A percentile compares a stretch with the other conserved stretches of the same genome.
phyloP scores from a whole-genome alignment of 225 moss, liverwort and hornwort species.

The Sphagnum contortum region DNA sequence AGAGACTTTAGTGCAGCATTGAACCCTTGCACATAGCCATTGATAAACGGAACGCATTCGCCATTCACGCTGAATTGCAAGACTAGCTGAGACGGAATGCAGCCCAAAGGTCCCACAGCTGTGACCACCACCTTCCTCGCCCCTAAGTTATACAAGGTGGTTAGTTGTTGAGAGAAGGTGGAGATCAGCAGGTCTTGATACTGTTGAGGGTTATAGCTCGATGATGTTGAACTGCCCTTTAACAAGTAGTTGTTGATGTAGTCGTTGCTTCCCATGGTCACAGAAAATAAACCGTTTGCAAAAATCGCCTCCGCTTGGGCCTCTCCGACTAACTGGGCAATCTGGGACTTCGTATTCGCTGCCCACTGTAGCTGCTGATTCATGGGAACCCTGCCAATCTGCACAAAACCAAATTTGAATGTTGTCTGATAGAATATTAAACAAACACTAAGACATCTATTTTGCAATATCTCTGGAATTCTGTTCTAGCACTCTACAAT shows the following conservation, averaged over 20 bases:
- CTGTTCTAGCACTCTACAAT: too few relatives aligned
- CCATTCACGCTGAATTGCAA: constrained; percentile 9
- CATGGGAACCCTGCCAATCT: constrained; percentile 68
- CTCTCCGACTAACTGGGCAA: constrained; percentile 35
- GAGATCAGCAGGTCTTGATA: constrained; percentile 48
- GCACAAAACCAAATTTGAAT: constrained; percentile 15
- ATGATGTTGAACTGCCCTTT: constrained; percentile 23
- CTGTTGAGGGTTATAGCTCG: constrained; percentile 48
- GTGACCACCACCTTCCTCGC: constrained; percentile 71
- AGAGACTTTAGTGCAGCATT: constrained; percentile 32
- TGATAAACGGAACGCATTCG: constrained; percentile 25
- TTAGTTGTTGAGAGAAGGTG: constrained; percentile 44
- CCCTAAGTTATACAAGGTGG: constrained; percentile 47
- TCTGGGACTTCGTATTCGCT: constrained; percentile 40
- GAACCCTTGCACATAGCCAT: constrained; percentile 16
- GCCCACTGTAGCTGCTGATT: constrained; percentile 49
- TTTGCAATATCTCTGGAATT: too few relatives aligned
- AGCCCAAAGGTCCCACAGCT: constrained; percentile 76
- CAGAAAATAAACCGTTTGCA: constrained; percentile 41
- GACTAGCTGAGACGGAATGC: constrained; percentile 41
- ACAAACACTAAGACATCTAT: too few relatives aligned
- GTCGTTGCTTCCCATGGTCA: constrained; percentile 78
- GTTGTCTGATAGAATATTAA: too few relatives aligned
- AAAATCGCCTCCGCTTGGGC: constrained; percentile 28
- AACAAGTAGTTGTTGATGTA: constrained; percentile 93